These are phyloP conservation scores for Phallus indusiatus DNA, from an alignment of 768 basidiomycete genomes.

Conservation along the genomic window DNA sequence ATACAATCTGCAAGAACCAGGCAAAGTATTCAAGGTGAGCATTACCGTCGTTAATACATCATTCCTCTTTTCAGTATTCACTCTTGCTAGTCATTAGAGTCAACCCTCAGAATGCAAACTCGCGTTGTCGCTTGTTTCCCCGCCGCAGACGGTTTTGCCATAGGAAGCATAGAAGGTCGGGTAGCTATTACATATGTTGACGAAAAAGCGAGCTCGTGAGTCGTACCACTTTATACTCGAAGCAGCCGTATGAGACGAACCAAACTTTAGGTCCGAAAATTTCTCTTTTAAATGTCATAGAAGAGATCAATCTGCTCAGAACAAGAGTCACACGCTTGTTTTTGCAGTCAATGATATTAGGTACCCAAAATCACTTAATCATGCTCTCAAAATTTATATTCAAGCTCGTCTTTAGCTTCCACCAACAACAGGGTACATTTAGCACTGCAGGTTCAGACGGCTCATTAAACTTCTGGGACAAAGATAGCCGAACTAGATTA, in stretches of 20 bases:
- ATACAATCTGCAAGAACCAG: slow-evolving; percentile 31
- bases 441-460: slow-evolving; percentile 21
- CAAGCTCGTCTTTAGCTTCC: slow-evolving; percentile 1
- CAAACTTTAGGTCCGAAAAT: slow-evolving; percentile 27
- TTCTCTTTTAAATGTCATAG: slow-evolving; percentile 52
- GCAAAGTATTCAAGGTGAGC: slow-evolving; percentile 24
- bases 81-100: slow-evolving; percentile 16
- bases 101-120: slow-evolving; percentile 33
- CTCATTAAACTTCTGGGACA: slow-evolving; percentile 30
- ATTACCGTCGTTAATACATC: neutral
- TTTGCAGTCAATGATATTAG: slow-evolving; percentile 48
- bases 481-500: slow-evolving; percentile 30
- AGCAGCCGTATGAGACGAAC: slow-evolving; percentile 11
- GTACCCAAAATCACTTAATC: neutral
- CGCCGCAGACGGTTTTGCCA: slow-evolving; percentile 18
- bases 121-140: slow-evolving; percentile 21
- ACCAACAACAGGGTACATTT: slow-evolving; percentile 10
- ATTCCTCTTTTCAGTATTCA: neutral
- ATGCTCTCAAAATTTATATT: neutral
- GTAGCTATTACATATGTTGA: slow-evolving; percentile 36
- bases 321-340: slow-evolving; percentile 35
- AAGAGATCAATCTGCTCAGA: slow-evolving; percentile 23
- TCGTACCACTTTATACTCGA: neutral
- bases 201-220: slow-evolving; percentile 3
- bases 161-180: slow-evolving; percentile 27